Percentiles rank a stretch among this genome's conserved stretches.
phyloP scores from a whole-genome alignment of 108 stramenopile species.

The Mayamaea pseudoterrestris region DNA sequence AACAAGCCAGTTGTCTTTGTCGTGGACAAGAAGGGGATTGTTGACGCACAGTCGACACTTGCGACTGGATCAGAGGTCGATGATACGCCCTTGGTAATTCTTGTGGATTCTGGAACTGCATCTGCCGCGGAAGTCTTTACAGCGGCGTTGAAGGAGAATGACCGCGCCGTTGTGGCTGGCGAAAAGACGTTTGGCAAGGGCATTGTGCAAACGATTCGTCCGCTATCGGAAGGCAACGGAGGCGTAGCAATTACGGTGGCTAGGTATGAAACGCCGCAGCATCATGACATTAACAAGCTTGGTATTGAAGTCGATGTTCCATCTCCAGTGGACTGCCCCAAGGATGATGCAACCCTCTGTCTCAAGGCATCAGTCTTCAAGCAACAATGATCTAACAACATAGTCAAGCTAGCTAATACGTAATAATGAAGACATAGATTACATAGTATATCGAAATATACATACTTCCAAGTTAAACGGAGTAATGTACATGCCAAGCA shows the following conservation, averaged over 20 bases:
- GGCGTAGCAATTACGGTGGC: constrained; percentile 85
- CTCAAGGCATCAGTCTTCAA: constrained; percentile 5
- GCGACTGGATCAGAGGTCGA: constrained; percentile 47
- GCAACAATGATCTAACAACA: too few relatives aligned
- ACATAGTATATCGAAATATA: too few relatives aligned
- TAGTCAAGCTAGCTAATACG: too few relatives aligned
- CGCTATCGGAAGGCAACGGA: constrained; percentile 53
- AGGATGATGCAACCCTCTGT: constrained; percentile 61
- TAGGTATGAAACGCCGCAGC: constrained; percentile 77
- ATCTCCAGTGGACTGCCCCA: constrained; percentile 53
- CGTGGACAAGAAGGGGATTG: constrained; percentile 65
- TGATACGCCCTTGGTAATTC: constrained; percentile 52
- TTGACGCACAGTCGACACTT: constrained; percentile 58
- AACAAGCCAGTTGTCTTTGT: constrained; percentile 72
- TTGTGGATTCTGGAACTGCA: constrained; percentile 82
- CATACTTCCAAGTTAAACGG: too few relatives aligned
- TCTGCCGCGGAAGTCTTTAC: constrained; percentile 85
- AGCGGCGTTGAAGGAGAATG: constrained; percentile 80
- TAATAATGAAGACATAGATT: too few relatives aligned
- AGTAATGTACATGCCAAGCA: too few relatives aligned
- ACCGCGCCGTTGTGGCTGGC: constrained; percentile 53
- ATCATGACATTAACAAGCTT: constrained; percentile 74
- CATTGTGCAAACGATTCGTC: constrained; percentile 77
- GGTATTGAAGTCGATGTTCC: constrained; percentile 62
- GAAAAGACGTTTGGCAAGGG: constrained; percentile 88